phyloP scores from a whole-genome alignment of 2,329 filamentous ascomycete genomes.

The Aspergillus glaucus region DNA sequence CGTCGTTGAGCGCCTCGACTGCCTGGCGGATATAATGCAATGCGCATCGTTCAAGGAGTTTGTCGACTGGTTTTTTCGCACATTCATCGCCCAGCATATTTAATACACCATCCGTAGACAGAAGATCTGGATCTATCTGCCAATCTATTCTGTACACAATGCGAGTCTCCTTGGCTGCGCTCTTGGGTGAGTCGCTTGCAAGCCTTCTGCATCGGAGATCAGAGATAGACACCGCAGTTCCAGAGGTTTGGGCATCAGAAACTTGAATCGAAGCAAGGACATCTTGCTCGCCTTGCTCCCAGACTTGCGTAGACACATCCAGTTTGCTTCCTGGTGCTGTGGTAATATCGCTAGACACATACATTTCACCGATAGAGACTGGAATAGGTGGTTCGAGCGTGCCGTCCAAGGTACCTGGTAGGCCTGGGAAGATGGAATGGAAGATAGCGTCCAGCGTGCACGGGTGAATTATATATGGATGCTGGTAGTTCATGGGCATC shows the following conservation, averaged over 20 bases:
- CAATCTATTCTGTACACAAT: conserved; percentile 16
- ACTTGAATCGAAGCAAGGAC: conserved; percentile 12
- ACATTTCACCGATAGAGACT: conserved; percentile 16
- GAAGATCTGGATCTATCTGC: conserved; percentile 13
- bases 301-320: conserved; percentile 8
- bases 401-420: conserved; percentile 6
- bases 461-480: conserved; percentile 24
- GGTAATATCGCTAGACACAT: conserved; percentile 5
- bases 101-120: not conserved
- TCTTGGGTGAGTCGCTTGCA: not conserved
- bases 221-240: conserved; percentile 6
- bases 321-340: conserved; percentile 6
- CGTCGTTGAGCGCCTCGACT: not conserved
- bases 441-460: conserved; percentile 27
- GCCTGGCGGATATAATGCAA: conserved; percentile 3
- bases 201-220: conserved; percentile 12
- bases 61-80: not conserved
- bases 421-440: conserved; percentile 19
- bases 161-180: not conserved
- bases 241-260: not conserved
- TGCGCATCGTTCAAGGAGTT: conserved; percentile 2
- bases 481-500: conserved; percentile 24
- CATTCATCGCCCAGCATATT: not conserved
- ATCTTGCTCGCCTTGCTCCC: not conserved
- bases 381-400: conserved; percentile 15